phyloP scores from a whole-genome alignment of 2,329 filamentous ascomycete genomes.

The Venturia nashicola region DNA sequence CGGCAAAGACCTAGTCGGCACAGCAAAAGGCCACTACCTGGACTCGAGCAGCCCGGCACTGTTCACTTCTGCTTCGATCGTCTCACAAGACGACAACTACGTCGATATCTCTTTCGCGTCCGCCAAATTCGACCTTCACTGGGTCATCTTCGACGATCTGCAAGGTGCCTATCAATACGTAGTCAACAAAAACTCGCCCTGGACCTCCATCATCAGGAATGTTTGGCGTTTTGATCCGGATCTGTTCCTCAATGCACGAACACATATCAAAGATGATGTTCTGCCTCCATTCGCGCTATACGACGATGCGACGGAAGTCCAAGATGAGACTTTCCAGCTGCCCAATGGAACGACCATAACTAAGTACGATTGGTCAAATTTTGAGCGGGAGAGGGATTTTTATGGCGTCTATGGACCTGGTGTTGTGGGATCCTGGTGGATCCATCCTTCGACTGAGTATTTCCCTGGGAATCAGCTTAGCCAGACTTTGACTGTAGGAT shows the following conservation, averaged over 20 bases:
- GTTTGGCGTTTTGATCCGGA: conserved; percentile 38
- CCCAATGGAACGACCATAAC: conserved; percentile 37
- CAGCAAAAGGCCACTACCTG: conserved; percentile 31
- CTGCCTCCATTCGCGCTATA: conserved; percentile 31
- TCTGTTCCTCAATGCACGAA: conserved; percentile 35
- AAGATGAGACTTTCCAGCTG: conserved; percentile 41
- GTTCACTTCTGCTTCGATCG: conserved; percentile 28
- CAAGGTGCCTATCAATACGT: conserved; percentile 44
- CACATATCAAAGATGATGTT: conserved; percentile 12
- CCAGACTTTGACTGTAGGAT: conserved; percentile 15
- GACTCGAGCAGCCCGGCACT: conserved; percentile 29
- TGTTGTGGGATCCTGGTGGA: conserved; percentile 36
- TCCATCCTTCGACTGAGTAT: conserved; percentile 19
- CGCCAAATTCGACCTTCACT: conserved; percentile 37
- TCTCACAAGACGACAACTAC: conserved; percentile 31
- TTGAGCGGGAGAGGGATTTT: not conserved
- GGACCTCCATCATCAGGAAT: conserved; percentile 37
- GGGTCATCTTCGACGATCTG: conserved; percentile 38
- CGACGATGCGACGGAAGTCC: conserved; percentile 27
- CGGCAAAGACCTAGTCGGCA: conserved; percentile 27
- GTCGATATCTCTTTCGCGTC: conserved; percentile 38
- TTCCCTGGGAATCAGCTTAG: conserved; percentile 40
- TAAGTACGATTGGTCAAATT: conserved; percentile 28
- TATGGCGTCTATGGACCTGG: not conserved
- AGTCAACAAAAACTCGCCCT: conserved; percentile 36